Evolutionary conservation across 805 yeast species (phyloP), one percentile per base, ranked within the genome.

Genomic region (Candida vaughaniae): DNA sequence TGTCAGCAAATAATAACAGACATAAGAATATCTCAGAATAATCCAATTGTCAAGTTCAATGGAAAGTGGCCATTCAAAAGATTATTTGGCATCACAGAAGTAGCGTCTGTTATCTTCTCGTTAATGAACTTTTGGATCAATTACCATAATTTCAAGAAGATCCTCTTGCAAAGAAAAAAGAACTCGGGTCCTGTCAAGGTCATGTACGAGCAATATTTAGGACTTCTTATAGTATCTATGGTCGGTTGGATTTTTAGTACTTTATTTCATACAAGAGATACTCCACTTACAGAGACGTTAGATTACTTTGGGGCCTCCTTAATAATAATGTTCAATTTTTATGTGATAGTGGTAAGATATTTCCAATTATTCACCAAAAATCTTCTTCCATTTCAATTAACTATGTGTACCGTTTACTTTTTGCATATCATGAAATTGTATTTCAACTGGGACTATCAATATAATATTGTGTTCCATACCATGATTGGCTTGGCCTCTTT

Each of bases 51-150:
- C n/a, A 69, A 68, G 41, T 68, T 66, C 42, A 51, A 53, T 33
- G 73, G 73, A 4, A 68, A 68, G 43, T 68, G 73, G 73, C 73
- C 73, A 4, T 68, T 68, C 35, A 38, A 33, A 5, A 47, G 72
- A 20, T 48, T 66, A 1, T 49, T 58, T 22, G 72, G 71, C 1
- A 48, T 60, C 16, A 64, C 66, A 17, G 73, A 68, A 39, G 20
- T 65, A 18, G 54, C 56, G 23, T 61, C 68, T 26, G 54, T 54
- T 10, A 20, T 66, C 5, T 65, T 68, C 37, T 62, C 69, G 8
- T 16, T 61, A 15, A 62, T 58, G 7, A 68, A 68, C 38, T 55
- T 66, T n/a, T 51, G 53, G 29, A 58, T 59, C 34, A 64, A 64
- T 44, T 62, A 55, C 38, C 39, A 34, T 17, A 64, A 58, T 39